phyloP scores from a whole-genome alignment of 2,329 filamentous ascomycete species.

The Beauveria brongniartii region DNA sequence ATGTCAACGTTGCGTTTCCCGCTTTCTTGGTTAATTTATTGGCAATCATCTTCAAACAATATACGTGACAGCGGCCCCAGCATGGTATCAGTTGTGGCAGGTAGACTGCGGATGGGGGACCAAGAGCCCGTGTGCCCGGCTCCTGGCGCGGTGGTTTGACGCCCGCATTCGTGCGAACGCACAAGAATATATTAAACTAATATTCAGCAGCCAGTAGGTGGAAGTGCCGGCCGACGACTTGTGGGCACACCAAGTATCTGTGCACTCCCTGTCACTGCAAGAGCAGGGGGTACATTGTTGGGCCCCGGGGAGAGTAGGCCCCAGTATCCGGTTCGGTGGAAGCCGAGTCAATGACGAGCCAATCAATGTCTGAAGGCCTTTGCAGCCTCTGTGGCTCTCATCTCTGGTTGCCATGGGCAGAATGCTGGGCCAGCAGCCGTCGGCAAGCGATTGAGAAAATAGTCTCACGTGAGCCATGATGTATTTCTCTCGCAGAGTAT shows the following conservation, averaged over 20 bases:
- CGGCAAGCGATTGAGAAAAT: background rate
- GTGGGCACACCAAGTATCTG: background rate
- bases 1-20: background rate
- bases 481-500: background rate
- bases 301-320: constrained; percentile 4
- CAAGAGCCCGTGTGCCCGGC: background rate
- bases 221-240: background rate
- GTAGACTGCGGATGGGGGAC: background rate
- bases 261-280: background rate
- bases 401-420: no score
- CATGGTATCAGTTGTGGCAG: background rate
- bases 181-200: background rate
- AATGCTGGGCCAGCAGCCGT: no score
- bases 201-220: background rate
- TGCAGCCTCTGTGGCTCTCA: background rate
- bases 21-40: constrained; percentile 1
- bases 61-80: background rate
- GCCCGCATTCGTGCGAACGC: background rate
- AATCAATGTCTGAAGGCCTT: background rate
- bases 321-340: constrained; percentile 7
- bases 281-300: background rate
- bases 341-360: constrained; percentile 4
- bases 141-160: background rate
- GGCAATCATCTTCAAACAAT: constrained; percentile 9
- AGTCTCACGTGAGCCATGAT: background rate